Evolutionary conservation across 192 early-diverging fungal species (phyloP), one percentile per base, ranked within the genome.

Genomic region (Coemansia umbellata): DNA sequence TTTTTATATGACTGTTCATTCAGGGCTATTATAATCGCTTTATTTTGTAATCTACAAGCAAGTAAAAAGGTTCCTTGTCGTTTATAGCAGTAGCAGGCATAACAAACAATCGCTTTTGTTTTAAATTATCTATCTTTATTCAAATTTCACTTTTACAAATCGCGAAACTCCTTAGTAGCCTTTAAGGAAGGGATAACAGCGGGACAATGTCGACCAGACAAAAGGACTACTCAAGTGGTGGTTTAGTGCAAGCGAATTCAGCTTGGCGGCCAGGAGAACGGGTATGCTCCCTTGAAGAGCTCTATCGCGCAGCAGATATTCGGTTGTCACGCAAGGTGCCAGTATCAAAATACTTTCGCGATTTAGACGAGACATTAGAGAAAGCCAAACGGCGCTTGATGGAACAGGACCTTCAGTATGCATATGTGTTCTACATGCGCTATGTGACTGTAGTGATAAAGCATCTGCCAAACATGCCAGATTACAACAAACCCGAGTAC

Each of bases 371-470:
- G 31, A 69, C 63, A n/a, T 23, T 70, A 4, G 56, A 54, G 15
- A 73, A 79, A 55, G 77, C 77, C 66, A 66, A 66, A 37, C 42
- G 31, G 21, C 86, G 87, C 61, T 56, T 78, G n/a, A 35, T 56
- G 33, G 87, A 91, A 60, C 68, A 82, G 57, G 84, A 91, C 52
- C 54, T 84, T 8, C 78, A 84, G 43, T 77, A 76, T 18, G 85
- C 86, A 2, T 91, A 91, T 47, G 74, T 86, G n/a, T 66, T 81
- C 27, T 87, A 85, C 53, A 68, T 91, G 75, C 78, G 81, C 4
- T 87, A 82, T 58, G 76, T 74, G 44, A 90, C 80, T 9, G 60
- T 88, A 26, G 79, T 82, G 27, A 35, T 88, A 22, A 78, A 62
- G 31, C 80, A 84, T 23, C 63, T 88, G 23, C 80, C 71, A 37